These are phyloP conservation scores for Coelastrella sp. DNA, from an alignment of 139 green algal species.

Conservation along the genomic window DNA sequence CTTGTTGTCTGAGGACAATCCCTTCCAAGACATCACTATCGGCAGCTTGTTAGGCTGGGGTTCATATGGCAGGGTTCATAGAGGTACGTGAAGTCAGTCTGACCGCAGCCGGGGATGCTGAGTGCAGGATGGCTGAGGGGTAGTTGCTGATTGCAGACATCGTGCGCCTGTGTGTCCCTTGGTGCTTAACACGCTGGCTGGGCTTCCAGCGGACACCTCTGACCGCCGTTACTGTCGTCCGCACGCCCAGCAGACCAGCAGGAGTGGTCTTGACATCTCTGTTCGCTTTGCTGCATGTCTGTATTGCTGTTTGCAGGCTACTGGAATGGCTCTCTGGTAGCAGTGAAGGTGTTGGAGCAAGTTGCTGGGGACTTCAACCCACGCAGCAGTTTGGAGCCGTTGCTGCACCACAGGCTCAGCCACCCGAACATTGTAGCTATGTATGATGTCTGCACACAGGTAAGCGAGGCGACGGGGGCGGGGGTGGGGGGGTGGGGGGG, in stretches of 20 bases:
- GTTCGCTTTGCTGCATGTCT: not conserved
- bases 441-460: constrained; percentile 50
- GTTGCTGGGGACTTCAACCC: constrained; percentile 49
- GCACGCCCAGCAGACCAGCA: too few species aligned
- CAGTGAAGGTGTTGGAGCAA: constrained; percentile 51
- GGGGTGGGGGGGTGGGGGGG: too few species aligned
- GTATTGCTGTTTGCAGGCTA: constrained; percentile 29
- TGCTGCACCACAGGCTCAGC: constrained; percentile 50
- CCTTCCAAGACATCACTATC: constrained; percentile 53
- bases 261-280: too few species aligned
- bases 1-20: constrained; percentile 48
- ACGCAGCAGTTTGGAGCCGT: constrained; percentile 43
- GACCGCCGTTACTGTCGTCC: too few species aligned
- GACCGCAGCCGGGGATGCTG: not conserved
- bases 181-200: too few species aligned
- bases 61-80: constrained; percentile 46
- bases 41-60: constrained; percentile 48
- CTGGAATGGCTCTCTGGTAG: constrained; percentile 49
- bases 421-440: constrained; percentile 49
- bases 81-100: not conserved
- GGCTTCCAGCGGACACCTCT: too few species aligned
- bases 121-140: not conserved
- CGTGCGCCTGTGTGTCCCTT: too few species aligned
- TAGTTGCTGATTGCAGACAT: too few species aligned
- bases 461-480: not conserved